Percentiles rank a stretch among this genome's conserved stretches.
These are phyloP conservation scores for Amaranthus hypochondriacus DNA, from an alignment of 148 eudicot genomes.

Conservation along the genomic window DNA sequence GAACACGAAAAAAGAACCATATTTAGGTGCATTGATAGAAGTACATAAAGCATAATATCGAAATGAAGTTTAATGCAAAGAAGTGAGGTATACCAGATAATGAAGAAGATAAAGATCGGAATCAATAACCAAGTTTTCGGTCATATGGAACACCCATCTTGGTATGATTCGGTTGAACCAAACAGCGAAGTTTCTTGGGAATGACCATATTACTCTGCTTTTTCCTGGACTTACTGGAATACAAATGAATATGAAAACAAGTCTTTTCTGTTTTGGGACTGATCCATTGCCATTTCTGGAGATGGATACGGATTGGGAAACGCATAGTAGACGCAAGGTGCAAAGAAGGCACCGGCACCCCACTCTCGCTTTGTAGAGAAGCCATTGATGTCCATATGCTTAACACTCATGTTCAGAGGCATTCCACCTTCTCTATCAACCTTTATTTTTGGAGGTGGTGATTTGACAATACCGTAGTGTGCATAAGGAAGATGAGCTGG, in stretches of 20 bases:
- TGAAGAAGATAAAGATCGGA: constrained; percentile 75
- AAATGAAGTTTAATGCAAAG: neutral
- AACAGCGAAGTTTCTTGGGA: constrained; percentile 70
- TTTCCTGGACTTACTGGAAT: constrained; percentile 88
- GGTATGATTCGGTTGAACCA: constrained; percentile 72
- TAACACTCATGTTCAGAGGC: constrained; percentile 55
- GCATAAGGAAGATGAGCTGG: constrained; percentile 95
- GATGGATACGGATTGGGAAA: constrained; percentile 21
- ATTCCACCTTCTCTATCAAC: constrained; percentile 83
- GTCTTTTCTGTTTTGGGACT: constrained; percentile 21
- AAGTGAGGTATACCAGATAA: neutral
- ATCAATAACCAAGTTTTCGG: constrained; percentile 67
- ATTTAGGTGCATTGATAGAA: too few species aligned
- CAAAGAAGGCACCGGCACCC: constrained; percentile 40
- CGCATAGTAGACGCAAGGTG: constrained; percentile 63
- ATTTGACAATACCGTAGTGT: constrained; percentile 62
- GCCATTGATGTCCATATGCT: constrained; percentile 50
- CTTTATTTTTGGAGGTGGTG: constrained; percentile 26
- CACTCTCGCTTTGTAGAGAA: constrained; percentile 48
- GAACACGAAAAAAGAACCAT: constrained; percentile 1
- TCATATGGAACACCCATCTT: constrained; percentile 76
- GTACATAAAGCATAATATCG: neutral
- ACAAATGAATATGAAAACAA: constrained; percentile 56
- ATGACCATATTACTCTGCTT: constrained; percentile 70
- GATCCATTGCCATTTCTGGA: constrained; percentile 28